Evolutionary conservation across 192 early-diverging fungal species (phyloP), one percentile per base, ranked within the genome.

Genomic region (Funneliformis geosporum): DNA sequence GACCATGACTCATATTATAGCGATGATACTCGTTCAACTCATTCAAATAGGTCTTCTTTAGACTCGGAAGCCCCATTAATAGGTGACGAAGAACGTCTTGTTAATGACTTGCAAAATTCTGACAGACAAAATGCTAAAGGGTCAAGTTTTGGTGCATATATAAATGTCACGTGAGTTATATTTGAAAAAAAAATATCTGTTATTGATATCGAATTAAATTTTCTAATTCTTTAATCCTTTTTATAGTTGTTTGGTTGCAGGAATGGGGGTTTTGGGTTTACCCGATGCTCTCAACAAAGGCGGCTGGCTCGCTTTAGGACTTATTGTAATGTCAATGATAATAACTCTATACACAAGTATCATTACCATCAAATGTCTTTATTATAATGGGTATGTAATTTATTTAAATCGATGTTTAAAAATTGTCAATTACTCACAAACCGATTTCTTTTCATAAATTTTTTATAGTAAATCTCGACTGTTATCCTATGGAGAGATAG

Each of bases 211-310:
- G 18, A 21, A 55, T 55, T 55, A 5, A 16, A 55, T 4, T 6
- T 44, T 44, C 5, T 44, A 10, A 44, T 44, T 44, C 9, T 21
- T 7, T 55, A 55, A 55, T 21, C 5, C 14, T 9, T 46, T 71
- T 71, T 11, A 10, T 71, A 75, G 73, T 9, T 75, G 73, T 43
- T 10, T 75, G n/a, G 47, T 75, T 7, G 73, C 93, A 2, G 94
- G 94, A 50, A 92, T 91, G 10, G 95, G 95, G 14, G 89, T 94
- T 33, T 88, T 95, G 28, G 94, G 95, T 80, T 86, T 96, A 23
- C 95, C 95, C 3, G 95, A 92, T 80, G 92, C 94, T 6, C 86
- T 96, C 18, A 87, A 82, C 50, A 84, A 90, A 46, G 88, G 91
- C 73, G 95, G 95, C 0, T 96, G 95, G 95, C 82, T 91, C 33